Evolutionary conservation across 495 filamentous ascomycete species (phyloP), one percentile per base, ranked within the genome.

Genomic region (Entonaema liquescens): DNA sequence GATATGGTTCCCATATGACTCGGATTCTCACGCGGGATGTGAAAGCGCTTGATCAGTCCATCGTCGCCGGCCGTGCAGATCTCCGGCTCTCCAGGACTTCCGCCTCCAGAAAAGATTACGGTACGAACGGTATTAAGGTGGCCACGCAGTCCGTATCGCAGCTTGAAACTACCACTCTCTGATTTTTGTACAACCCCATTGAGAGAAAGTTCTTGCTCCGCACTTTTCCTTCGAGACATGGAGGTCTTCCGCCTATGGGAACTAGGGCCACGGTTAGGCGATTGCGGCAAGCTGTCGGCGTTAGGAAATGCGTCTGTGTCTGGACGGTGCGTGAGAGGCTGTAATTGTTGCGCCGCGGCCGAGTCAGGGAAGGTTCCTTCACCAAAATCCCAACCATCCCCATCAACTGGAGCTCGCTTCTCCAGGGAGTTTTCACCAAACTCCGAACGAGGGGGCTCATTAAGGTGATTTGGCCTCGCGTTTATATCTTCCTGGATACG

Each of bases 21-120:
- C 3, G 74, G 68, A 23, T 90, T 90, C 59, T 91, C 92, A 23
- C 87, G 89, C 4, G 95, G 95, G 33, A 98, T 93, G 68, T 97
- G 94, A 92, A 97, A 99, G 64, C 95, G 89, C 78, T 98, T 99
- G 77, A 99, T 90, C 54, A 92, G 89, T 53, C 95, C 95, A 76
- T 99, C 95, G 76, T 99, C 95, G 59, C 96, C 95, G 57, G 92
- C 92, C 2, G 96, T 98, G 78, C 94, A 98, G 54, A 99, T 94
- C 78, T 99, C 95, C 0, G 95, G 95, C 76, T 98, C 95, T 7
- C 92, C 91, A 5, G 93, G 93, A 76, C 92, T 97, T 50, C 95
- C 95, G 35, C 95, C 95, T 8, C 95, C 96, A 7, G 93, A 98
- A 80, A 99, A 99, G 67, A 97, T 94, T 58, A 97, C 92, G 11